Conservation (phyloP, 179 eudicot species). For the Corrigiola litoralis region DNA sequence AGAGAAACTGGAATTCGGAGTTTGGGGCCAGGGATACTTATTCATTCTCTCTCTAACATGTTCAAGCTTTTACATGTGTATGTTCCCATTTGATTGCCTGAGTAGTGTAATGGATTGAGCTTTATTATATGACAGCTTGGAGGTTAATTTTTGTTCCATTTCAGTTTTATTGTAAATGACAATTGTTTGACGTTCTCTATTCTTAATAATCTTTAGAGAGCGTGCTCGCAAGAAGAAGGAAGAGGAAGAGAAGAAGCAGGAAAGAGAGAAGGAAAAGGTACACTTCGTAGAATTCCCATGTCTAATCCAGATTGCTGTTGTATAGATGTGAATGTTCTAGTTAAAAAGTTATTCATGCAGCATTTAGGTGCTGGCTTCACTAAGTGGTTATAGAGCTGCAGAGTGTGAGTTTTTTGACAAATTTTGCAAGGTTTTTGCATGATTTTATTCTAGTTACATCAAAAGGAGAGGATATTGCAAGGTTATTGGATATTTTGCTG, state of each 20-base stretch:
- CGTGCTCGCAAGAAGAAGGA: constrained; percentile 98
- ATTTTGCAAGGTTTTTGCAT: too few relatives aligned
- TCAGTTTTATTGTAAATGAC: neutral
- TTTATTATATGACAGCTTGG: neutral
- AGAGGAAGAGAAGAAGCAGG: constrained; percentile 89
- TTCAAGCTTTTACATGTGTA: neutral
- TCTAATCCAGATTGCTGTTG: neutral
- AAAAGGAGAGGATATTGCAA: too few relatives aligned
- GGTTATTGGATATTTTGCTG: neutral
- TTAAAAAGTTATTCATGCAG: neutral
- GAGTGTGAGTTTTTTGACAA: neutral
- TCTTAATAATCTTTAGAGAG: constrained; percentile 49
- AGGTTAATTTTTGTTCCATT: neutral
- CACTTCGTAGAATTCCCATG: neutral
- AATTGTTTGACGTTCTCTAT: neutral
- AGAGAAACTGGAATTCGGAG: neutral
- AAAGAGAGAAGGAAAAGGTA: constrained; percentile 98
- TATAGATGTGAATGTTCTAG: neutral
- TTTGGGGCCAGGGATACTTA: neutral
- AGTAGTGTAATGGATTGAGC: neutral
- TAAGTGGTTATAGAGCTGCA: neutral
- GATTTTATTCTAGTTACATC: too few relatives aligned
- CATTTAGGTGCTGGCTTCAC: neutral
- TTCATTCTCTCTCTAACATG: neutral
- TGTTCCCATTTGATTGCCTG: neutral